Percentiles rank a stretch among this genome's conserved stretches.
Evolutionary conservation across 1,139 yeast species (phyloP).

Genomic region (Candida tropicalis): DNA sequence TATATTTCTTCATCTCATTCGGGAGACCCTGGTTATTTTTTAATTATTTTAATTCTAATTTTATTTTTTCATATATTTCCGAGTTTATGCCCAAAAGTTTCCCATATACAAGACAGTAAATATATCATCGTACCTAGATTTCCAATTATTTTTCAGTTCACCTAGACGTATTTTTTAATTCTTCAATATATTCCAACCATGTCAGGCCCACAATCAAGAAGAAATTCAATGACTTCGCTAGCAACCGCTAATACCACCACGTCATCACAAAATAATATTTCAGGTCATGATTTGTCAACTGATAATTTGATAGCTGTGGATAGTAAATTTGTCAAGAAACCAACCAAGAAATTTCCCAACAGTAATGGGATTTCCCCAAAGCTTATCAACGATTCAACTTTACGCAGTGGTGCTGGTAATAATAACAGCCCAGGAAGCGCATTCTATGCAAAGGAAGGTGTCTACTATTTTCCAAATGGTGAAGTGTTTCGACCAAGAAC

Average conservation of each 20-base stretch:
- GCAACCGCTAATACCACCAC: slow-evolving; percentile 22
- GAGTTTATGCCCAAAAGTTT: background rate
- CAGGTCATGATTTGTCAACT: slow-evolving; percentile 34
- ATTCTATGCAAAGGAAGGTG: slow-evolving; percentile 15
- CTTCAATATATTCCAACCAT: background rate
- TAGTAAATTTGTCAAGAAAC: slow-evolving; percentile 36
- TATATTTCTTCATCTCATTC: too few species aligned
- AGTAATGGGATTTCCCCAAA: slow-evolving; percentile 16
- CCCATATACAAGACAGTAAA: background rate
- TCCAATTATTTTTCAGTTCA: background rate
- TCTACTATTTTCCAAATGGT: slow-evolving; percentile 55
- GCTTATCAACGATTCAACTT: slow-evolving; percentile 6
- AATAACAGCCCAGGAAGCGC: slow-evolving; percentile 6
- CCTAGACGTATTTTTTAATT: background rate
- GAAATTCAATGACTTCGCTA: slow-evolving; percentile 38
- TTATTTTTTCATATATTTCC: background rate
- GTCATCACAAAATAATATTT: slow-evolving; percentile 4
- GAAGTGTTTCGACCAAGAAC: slow-evolving; percentile 54
- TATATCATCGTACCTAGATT: background rate
- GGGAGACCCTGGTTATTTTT: too few species aligned
- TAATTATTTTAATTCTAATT: background rate
- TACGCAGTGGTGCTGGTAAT: slow-evolving; percentile 1
- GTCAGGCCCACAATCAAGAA: slow-evolving; percentile 21
- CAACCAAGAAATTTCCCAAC: slow-evolving; percentile 26
- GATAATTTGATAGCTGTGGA: slow-evolving; percentile 43